phyloP scores from a whole-genome alignment of 106 monocot genomes.

The Platanthera zijinensis region DNA sequence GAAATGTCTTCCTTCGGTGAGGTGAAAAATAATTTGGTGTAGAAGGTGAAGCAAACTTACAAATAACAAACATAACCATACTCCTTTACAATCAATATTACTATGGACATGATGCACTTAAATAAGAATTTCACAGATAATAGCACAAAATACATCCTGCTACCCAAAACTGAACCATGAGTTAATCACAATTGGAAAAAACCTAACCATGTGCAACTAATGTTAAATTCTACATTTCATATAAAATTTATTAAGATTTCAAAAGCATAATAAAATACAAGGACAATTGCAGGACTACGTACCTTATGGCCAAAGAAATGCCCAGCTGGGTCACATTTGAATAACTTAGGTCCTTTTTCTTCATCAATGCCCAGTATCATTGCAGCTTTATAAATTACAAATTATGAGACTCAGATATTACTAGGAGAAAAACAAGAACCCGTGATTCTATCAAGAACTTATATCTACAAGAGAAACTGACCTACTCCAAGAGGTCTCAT shows the following conservation, averaged over 20 bases:
- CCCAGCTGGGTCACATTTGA: slow-evolving; percentile 99
- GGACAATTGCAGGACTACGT: slow-evolving; percentile 4
- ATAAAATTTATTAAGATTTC: not conserved
- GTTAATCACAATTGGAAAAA: not conserved
- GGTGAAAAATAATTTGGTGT: not conserved
- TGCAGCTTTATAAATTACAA: slow-evolving; percentile 47
- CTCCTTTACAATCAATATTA: not conserved
- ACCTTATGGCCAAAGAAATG: slow-evolving; percentile 99
- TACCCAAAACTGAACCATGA: not conserved
- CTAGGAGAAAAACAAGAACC: not conserved
- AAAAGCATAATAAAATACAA: not conserved
- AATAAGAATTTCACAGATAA: not conserved
- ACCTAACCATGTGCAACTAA: not conserved
- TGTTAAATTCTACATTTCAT: not conserved
- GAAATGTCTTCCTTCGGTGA: not conserved
- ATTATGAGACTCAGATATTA: not conserved
- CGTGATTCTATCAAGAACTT: not conserved
- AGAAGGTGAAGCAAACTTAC: not conserved
- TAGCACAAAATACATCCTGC: not conserved
- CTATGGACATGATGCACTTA: not conserved
- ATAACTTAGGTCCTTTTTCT: slow-evolving; percentile 93
- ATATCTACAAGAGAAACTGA: slow-evolving; percentile 21
- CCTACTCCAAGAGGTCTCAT: slow-evolving; percentile 99
- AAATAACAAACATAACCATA: not conserved
- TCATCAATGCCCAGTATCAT: slow-evolving; percentile 98